Evolutionary conservation across 2,329 filamentous ascomycete genomes (phyloP).

Genomic region (Trichoderma arundinaceum): DNA sequence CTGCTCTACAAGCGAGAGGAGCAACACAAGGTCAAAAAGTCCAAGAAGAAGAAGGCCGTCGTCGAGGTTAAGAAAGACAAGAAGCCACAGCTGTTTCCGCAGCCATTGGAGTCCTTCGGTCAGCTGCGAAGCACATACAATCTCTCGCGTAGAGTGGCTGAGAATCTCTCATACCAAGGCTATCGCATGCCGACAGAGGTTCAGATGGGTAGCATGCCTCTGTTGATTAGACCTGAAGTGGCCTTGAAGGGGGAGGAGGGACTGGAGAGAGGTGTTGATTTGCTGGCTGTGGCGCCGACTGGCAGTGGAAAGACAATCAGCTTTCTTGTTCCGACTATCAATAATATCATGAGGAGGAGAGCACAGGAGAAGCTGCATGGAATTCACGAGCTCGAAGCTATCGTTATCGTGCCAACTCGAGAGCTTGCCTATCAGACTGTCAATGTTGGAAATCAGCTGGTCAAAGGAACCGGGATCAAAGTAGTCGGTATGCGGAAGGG

Average conservation of each 20-base stretch:
- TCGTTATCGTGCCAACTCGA: constrained; percentile 79
- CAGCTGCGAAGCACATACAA: constrained; percentile 73
- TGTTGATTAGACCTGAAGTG: constrained; percentile 67
- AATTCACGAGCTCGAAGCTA: constrained; percentile 62
- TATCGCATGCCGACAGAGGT: constrained; percentile 92
- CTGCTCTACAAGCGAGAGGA: constrained; percentile 64
- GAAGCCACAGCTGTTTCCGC: constrained; percentile 72
- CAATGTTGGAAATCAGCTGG: constrained; percentile 84
- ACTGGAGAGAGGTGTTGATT: constrained; percentile 62
- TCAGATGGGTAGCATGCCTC: constrained; percentile 82
- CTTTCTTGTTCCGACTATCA: constrained; percentile 86
- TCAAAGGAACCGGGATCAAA: constrained; percentile 75
- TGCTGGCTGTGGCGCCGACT: constrained; percentile 89
- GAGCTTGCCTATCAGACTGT: constrained; percentile 81
- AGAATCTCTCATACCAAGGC: constrained; percentile 83
- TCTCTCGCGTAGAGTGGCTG: constrained; percentile 73
- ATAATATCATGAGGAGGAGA: constrained; percentile 68
- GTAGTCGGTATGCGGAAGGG: constrained; percentile 85
- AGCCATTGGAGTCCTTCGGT: constrained; percentile 77
- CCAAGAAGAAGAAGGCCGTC: constrained; percentile 60
- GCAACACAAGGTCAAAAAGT: constrained; percentile 56
- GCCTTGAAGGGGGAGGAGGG: constrained; percentile 52
- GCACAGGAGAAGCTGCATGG: constrained; percentile 50
- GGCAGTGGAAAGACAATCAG: constrained; percentile 96
- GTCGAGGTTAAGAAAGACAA: constrained; percentile 55